Conservation (phyloP, 1,139 yeast genomes). For the Kluyveromyces marxianus region DNA sequence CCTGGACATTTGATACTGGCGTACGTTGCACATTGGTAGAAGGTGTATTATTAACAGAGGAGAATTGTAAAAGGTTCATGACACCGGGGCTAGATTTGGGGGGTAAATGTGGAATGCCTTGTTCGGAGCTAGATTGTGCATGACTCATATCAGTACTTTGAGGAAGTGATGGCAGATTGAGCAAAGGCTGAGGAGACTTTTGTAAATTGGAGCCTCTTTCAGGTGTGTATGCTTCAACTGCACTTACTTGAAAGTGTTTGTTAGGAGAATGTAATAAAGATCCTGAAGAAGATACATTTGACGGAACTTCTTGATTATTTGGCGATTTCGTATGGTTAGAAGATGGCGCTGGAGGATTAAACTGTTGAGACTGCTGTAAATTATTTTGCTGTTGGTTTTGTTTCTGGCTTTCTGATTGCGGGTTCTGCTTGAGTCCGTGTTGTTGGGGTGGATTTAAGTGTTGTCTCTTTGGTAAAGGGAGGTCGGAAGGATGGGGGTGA, state of each 20-base stretch:
- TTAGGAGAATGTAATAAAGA: slow-evolving; percentile 30
- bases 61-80: slow-evolving; percentile 73
- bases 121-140: slow-evolving; percentile 4
- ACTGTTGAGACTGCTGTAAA: slow-evolving; percentile 7
- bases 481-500: slow-evolving; percentile 5
- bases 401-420: slow-evolving; percentile 1
- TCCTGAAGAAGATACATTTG: slow-evolving; percentile 15
- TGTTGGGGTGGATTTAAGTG: slow-evolving; percentile 7
- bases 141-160: slow-evolving; percentile 4
- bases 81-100: slow-evolving; percentile 51
- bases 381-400: neutral
- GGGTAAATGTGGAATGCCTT: neutral
- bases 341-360: slow-evolving; percentile 10
- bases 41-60: slow-evolving; percentile 40
- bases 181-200: slow-evolving; percentile 3
- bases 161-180: slow-evolving; percentile 2
- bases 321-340: slow-evolving; percentile 28
- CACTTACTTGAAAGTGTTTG: slow-evolving; percentile 47
- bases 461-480: slow-evolving; percentile 10
- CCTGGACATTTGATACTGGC: neutral
- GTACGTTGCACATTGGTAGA: slow-evolving; percentile 11
- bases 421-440: slow-evolving; percentile 8
- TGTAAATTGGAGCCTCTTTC: slow-evolving; percentile 52
- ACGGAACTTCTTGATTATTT: slow-evolving; percentile 21
- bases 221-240: slow-evolving; percentile 76